Conservation (phyloP, 1,139 yeast genomes). For the Candida albicans region DNA sequence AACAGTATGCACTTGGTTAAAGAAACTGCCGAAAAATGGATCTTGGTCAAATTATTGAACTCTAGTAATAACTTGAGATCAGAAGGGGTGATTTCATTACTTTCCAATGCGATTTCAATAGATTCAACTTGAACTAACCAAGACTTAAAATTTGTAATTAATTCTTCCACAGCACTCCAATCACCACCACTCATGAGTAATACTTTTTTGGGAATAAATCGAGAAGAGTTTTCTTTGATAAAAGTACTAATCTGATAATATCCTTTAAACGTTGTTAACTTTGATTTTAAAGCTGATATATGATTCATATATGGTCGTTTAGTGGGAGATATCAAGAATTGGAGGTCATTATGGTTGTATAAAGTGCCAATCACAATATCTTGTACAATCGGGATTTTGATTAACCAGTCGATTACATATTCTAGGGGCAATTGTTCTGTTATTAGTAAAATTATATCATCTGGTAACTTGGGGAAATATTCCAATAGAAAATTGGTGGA, state of each 20-base stretch:
- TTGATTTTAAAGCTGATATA: constrained; percentile 15
- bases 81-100: constrained; percentile 19
- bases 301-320: constrained; percentile 27
- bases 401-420: constrained; percentile 28
- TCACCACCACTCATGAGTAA: constrained; percentile 36
- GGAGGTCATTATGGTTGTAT: constrained; percentile 30
- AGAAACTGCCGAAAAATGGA: constrained; percentile 31
- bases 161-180: constrained; percentile 26
- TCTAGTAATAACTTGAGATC: constrained; percentile 27
- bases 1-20: constrained; percentile 14
- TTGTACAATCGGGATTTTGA: constrained; percentile 21
- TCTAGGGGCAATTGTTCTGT: constrained; percentile 25
- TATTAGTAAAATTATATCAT: constrained; percentile 27
- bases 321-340: constrained; percentile 35
- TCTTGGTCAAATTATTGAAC: constrained; percentile 27
- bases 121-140: constrained; percentile 18
- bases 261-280: constrained; percentile 27
- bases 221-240: constrained; percentile 20
- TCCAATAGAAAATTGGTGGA: no score
- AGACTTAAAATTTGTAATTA: constrained; percentile 22
- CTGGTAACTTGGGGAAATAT: constrained; percentile 26
- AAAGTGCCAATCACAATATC: constrained; percentile 25
- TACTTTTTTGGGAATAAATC: constrained; percentile 28
- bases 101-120: constrained; percentile 31
- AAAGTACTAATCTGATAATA: constrained; percentile 35